Evolutionary conservation across 2,329 filamentous ascomycete species (phyloP).

Genomic region (Nemania sp.): DNA sequence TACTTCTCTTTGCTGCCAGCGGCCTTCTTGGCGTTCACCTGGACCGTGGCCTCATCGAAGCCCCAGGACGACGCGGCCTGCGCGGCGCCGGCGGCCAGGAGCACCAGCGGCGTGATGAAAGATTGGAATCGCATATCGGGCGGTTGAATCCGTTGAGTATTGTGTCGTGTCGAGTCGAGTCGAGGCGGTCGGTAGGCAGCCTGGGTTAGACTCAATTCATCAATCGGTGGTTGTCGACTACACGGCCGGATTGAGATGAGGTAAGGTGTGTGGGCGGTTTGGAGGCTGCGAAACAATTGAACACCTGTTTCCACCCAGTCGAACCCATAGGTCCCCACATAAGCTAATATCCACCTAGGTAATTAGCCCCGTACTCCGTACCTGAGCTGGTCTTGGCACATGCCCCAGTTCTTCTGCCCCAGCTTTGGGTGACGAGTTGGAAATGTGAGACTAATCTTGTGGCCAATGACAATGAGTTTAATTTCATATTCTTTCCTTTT

Average conservation of each 20-base stretch:
- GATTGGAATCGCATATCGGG: constrained; percentile 47
- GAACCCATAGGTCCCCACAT: background rate
- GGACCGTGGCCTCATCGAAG: constrained; percentile 73
- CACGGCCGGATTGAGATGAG: background rate
- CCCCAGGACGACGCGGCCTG: constrained; percentile 66
- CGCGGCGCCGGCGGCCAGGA: constrained; percentile 54
- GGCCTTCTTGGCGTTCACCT: constrained; percentile 67
- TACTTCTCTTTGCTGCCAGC: constrained; percentile 68
- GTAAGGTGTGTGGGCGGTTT: constrained; percentile 7
- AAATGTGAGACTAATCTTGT: too few species aligned
- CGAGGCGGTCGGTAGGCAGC: constrained; percentile 6
- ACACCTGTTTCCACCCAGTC: constrained; percentile 26
- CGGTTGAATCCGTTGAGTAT: too few species aligned
- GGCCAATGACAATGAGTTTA: too few species aligned
- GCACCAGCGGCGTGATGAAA: constrained; percentile 46
- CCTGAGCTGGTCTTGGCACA: too few species aligned
- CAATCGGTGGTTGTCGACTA: constrained; percentile 16
- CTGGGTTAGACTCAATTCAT: constrained; percentile 16
- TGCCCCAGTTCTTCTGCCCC: too few species aligned
- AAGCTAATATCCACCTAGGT: background rate
- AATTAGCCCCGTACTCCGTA: too few species aligned
- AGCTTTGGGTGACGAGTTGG: too few species aligned
- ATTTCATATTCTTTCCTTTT: too few species aligned
- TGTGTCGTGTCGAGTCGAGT: background rate
- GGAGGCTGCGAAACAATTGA: constrained; percentile 25